phyloP scores from a whole-genome alignment of 2,329 filamentous ascomycete genomes.

The Pseudonectria foliicola region DNA sequence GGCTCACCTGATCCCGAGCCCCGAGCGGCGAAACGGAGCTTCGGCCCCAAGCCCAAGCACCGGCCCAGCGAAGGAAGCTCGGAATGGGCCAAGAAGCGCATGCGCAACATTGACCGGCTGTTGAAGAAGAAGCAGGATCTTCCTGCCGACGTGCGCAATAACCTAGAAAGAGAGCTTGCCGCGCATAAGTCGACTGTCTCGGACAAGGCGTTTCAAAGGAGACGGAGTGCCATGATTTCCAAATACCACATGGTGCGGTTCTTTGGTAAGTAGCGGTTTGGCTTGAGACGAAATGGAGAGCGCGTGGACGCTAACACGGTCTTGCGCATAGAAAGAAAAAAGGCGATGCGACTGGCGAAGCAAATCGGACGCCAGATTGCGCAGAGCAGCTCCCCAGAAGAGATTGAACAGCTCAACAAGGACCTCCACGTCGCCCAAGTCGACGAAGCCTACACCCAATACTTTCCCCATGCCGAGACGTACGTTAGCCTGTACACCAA shows the following conservation, averaged over 20 bases:
- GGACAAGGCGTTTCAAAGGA: conserved; percentile 52
- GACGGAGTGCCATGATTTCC: conserved; percentile 61
- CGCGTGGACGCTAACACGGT: conserved; percentile 7
- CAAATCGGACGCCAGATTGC: conserved; percentile 54
- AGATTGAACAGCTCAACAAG: conserved; percentile 42
- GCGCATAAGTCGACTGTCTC: conserved; percentile 58
- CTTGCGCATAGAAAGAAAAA: conserved; percentile 56
- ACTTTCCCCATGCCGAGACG: conserved; percentile 61
- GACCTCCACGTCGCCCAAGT: conserved; percentile 64
- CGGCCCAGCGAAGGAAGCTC: conserved; percentile 41
- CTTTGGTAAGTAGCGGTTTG: conserved; percentile 52
- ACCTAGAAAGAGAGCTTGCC: conserved; percentile 65
- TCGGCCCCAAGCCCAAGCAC: conserved; percentile 28
- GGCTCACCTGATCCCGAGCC: conserved; percentile 11
- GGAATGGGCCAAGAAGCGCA: conserved; percentile 63
- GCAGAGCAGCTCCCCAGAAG: conserved; percentile 41
- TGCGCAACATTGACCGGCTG: conserved; percentile 60
- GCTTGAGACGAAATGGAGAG: not conserved
- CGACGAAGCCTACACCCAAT: conserved; percentile 68
- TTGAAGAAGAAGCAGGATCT: conserved; percentile 55
- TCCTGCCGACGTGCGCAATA: conserved; percentile 59
- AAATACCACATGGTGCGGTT: conserved; percentile 82
- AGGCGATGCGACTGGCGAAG: conserved; percentile 60
- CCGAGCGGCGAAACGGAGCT: conserved; percentile 26
- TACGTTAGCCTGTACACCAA: conserved; percentile 59